Evolutionary conservation across 2,329 filamentous ascomycete species (phyloP).

Genomic region (Rutstroemia sp.): DNA sequence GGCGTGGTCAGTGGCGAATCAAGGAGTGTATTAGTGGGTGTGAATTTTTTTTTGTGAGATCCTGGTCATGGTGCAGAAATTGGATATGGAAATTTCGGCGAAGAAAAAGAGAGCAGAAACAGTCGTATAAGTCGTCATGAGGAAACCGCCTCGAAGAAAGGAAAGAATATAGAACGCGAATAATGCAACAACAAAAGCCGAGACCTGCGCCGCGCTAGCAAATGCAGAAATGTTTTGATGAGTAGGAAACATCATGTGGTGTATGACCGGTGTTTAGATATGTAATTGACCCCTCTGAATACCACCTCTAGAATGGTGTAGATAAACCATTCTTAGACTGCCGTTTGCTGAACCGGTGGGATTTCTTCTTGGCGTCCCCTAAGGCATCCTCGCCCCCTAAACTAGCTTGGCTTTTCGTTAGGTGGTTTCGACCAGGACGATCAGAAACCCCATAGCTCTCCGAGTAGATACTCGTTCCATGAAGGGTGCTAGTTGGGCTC

Average conservation of each 20-base stretch:
- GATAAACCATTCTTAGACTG: slow-evolving; percentile 93
- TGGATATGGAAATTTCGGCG: not conserved
- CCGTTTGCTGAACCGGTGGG: slow-evolving; percentile 77
- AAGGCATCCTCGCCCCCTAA: slow-evolving; percentile 35
- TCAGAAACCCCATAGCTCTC: slow-evolving; percentile 46
- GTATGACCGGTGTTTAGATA: slow-evolving; percentile 3
- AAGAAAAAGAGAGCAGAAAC: not conserved
- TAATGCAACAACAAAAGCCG: slow-evolving; percentile 1
- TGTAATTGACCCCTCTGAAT: not conserved
- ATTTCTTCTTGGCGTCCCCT: slow-evolving; percentile 38
- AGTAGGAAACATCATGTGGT: slow-evolving; percentile 10
- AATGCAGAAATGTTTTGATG: slow-evolving; percentile 5
- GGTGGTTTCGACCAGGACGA: slow-evolving; percentile 46
- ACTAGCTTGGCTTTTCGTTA: slow-evolving; percentile 52
- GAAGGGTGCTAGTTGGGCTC: slow-evolving; percentile 66
- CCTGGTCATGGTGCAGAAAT: not conserved
- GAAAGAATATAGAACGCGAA: not conserved
- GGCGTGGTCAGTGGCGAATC: too few relatives aligned
- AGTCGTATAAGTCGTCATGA: not conserved
- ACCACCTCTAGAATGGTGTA: slow-evolving; percentile 43
- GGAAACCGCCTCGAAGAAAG: not conserved
- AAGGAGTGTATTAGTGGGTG: too few relatives aligned
- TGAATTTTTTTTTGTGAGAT: too few relatives aligned
- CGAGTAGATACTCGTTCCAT: slow-evolving; percentile 46
- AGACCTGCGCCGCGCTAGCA: slow-evolving; percentile 9